Conservation (phyloP, 306 rosid genomes). For the Mimosa bimucronata region DNA sequence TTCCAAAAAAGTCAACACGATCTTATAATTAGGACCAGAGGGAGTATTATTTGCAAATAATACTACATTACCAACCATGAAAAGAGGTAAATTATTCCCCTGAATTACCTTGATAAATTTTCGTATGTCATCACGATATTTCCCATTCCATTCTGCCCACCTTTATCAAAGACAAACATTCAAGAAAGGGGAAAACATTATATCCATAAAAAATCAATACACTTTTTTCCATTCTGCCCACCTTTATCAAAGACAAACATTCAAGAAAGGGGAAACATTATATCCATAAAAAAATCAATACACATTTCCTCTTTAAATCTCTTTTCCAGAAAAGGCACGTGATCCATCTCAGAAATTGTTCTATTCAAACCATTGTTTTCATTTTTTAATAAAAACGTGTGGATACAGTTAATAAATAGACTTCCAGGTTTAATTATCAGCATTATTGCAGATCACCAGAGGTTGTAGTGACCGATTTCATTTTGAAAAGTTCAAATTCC, state of each 20-base stretch:
- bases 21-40: too few species aligned
- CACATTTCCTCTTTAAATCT: conserved; percentile 8
- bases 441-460: conserved; percentile 12
- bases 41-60: conserved; percentile 29
- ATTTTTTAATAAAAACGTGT: conserved; percentile 30
- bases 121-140: conserved; percentile 86
- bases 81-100: conserved; percentile 13
- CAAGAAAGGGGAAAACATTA: conserved; percentile 7
- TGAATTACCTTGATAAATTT: conserved; percentile 83
- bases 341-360: conserved; percentile 6
- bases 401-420: conserved; percentile 14
- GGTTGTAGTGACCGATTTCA: conserved; percentile 26
- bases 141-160: conserved; percentile 99
- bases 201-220: too few species aligned
- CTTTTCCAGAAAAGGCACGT: conserved; percentile 2
- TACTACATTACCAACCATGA: conserved; percentile 23
- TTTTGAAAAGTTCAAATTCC: conserved; percentile 16
- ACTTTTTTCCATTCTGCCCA: conserved; percentile 99
- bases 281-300: conserved; percentile 16
- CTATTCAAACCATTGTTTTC: conserved; percentile 3
- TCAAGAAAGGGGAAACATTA: conserved; percentile 5
- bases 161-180: conserved; percentile 51
- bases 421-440: neutral
- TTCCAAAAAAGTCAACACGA: too few species aligned
- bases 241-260: conserved; percentile 54